These are phyloP conservation scores for Xerocomellus amylosporus DNA, from an alignment of 768 basidiomycete species.

Conservation along the genomic window DNA sequence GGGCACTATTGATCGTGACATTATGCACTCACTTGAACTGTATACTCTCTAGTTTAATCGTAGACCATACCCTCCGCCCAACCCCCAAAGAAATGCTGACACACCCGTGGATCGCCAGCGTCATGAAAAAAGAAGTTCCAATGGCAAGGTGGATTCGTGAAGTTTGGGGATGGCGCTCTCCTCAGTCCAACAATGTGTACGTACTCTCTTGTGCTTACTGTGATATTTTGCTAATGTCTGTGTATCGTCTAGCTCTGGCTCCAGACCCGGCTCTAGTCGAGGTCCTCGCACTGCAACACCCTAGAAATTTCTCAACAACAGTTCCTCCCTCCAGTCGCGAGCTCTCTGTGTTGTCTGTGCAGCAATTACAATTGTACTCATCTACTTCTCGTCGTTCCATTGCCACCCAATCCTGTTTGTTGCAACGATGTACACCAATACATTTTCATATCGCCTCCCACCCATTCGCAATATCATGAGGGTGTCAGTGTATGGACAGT, in stretches of 20 bases:
- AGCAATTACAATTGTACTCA: slow-evolving; percentile 22
- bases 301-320: slow-evolving; percentile 18
- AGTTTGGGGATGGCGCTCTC: slow-evolving; percentile 74
- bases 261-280: slow-evolving; percentile 31
- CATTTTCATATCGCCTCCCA: slow-evolving; percentile 9
- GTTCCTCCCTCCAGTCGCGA: neutral
- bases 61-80: slow-evolving; percentile 66
- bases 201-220: neutral
- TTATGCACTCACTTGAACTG: slow-evolving; percentile 1
- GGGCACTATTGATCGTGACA: slow-evolving; percentile 28
- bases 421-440: slow-evolving; percentile 21
- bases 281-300: slow-evolving; percentile 24
- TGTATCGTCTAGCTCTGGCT: slow-evolving; percentile 16
- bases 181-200: slow-evolving; percentile 30
- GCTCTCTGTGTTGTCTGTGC: slow-evolving; percentile 16
- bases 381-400: slow-evolving; percentile 13
- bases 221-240: neutral
- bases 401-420: slow-evolving; percentile 13
- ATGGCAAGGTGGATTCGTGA: slow-evolving; percentile 88
- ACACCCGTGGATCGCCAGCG: slow-evolving; percentile 78
- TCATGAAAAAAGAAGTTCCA: slow-evolving; percentile 79
- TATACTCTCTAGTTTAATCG: slow-evolving; percentile 54
- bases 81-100: slow-evolving; percentile 78
- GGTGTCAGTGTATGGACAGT: slow-evolving; percentile 20
- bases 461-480: slow-evolving; percentile 13